These are phyloP conservation scores for Solanum aculeatissimum DNA, from an alignment of 305 asterid species.

Conservation along the genomic window DNA sequence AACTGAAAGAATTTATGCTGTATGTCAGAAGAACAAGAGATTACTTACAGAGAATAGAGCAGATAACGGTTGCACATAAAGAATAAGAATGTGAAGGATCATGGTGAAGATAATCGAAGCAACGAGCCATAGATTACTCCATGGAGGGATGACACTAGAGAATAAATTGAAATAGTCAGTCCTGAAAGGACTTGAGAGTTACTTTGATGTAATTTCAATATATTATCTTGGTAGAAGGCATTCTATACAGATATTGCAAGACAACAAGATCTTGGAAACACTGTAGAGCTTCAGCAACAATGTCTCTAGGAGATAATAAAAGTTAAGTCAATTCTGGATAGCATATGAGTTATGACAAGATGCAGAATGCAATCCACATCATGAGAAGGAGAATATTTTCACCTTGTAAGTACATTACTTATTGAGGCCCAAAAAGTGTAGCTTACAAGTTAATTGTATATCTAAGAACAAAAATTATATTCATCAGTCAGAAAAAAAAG, in stretches of 20 bases:
- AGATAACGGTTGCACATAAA: slow-evolving; percentile 76
- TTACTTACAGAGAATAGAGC: slow-evolving; percentile 80
- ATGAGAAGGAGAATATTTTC: neutral
- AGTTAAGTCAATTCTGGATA: neutral
- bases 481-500: neutral
- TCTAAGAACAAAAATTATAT: neutral
- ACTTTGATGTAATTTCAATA: neutral
- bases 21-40: slow-evolving; percentile 1
- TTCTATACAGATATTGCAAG: neutral
- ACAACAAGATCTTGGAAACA: neutral
- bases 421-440: neutral
- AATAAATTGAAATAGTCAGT: neutral
- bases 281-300: neutral
- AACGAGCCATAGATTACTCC: slow-evolving; percentile 99
- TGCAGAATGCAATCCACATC: neutral
- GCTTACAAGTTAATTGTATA: neutral
- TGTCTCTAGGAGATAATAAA: neutral
- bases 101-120: slow-evolving; percentile 82
- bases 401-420: neutral
- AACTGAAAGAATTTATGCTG: neutral
- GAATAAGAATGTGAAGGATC: slow-evolving; percentile 80
- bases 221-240: neutral
- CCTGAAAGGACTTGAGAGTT: neutral
- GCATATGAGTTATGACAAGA: neutral
- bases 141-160: slow-evolving; percentile 72